These are phyloP conservation scores for Pistacia atlantica DNA, from an alignment of 345 rosid species.

Conservation along the genomic window DNA sequence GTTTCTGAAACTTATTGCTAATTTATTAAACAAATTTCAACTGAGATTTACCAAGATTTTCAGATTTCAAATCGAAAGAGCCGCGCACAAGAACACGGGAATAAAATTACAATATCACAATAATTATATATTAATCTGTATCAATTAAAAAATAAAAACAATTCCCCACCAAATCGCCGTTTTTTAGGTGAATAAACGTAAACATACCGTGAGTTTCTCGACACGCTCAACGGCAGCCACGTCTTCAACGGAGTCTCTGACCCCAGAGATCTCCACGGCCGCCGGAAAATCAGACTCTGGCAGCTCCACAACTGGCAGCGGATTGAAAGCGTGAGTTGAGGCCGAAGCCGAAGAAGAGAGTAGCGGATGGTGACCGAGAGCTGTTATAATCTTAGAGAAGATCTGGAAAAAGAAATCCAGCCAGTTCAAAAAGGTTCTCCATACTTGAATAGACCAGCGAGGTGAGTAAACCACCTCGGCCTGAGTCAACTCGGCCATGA, in stretches of 20 bases:
- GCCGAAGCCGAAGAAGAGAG: slow-evolving; percentile 54
- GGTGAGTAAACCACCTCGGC: slow-evolving; percentile 74
- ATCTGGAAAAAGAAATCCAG: slow-evolving; percentile 82
- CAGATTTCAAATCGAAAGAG: too few relatives aligned
- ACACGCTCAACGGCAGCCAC: slow-evolving; percentile 16
- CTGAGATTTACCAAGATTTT: too few relatives aligned
- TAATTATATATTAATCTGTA: too few relatives aligned
- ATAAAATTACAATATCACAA: too few relatives aligned
- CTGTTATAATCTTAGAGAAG: slow-evolving; percentile 69
- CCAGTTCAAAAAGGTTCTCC: slow-evolving; percentile 80
- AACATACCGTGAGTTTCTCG: slow-evolving; percentile 63
- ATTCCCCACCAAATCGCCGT: too few relatives aligned
- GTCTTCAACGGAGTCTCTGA: slow-evolving; percentile 19
- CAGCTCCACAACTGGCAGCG: slow-evolving; percentile 74
- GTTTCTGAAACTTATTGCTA: too few relatives aligned
- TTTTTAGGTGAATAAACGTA: too few relatives aligned
- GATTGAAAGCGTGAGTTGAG: slow-evolving; percentile 63
- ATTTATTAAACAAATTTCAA: too few relatives aligned
- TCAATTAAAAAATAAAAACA: too few relatives aligned
- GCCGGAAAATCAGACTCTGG: slow-evolving; percentile 52
- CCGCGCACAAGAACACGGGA: too few relatives aligned
- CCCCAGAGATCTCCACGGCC: slow-evolving; percentile 50
- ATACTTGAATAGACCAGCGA: slow-evolving; percentile 50
- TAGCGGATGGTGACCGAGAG: slow-evolving; percentile 68
- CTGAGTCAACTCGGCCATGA: slow-evolving; percentile 95